Evolutionary conservation across 441 rosid genomes (phyloP), one percentile per base, ranked within the genome.

Genomic region (Pelargonium cotyledonis): DNA sequence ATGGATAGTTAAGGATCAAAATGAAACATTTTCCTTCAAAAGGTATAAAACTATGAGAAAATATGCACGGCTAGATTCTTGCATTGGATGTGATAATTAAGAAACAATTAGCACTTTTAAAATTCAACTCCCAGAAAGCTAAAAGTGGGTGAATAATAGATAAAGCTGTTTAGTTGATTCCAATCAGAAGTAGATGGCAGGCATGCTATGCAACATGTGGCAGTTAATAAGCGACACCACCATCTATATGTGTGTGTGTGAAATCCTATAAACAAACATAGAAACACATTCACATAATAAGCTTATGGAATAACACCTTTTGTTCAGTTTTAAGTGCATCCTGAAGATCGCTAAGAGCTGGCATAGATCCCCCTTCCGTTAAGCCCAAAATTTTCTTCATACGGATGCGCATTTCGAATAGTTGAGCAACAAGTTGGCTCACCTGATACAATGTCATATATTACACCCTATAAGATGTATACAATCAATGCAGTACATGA

Each of bases 321-420:
- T 91, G 86, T 68, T 88, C 87, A 65, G 84, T 76, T 83, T 95
- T 91, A 77, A 95, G 75, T 49, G 96, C 81, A 68, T 95, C 96
- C 78, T 95, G 88, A 14, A 91, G 96, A 78, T 80, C 80, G 82
- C 95, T 95, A 65, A 91, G 75, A 10, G 97, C 85, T 71, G 97
- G 99, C 68, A 91, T 77, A 11, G 97, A 88, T 76, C 97, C 97
- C 61, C 97, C 97, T 77, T 89, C 91, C 97, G 92, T 87, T 55
- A 83, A 87, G 63, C 97, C 93, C 97, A 90, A 87, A 74, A 95
- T 81, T 72, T 95, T 95, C 96, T 95, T 95, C 99, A 95, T 91
- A 10, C 84, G 85, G 49, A 85, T 88, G 62, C 96, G 92, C 97
- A 95, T 95, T 85, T 91, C 97, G 79, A 91, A 95, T 49, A 95